These are phyloP conservation scores for Teunomyces tritomae DNA, from an alignment of 805 yeast species.

Conservation along the genomic window DNA sequence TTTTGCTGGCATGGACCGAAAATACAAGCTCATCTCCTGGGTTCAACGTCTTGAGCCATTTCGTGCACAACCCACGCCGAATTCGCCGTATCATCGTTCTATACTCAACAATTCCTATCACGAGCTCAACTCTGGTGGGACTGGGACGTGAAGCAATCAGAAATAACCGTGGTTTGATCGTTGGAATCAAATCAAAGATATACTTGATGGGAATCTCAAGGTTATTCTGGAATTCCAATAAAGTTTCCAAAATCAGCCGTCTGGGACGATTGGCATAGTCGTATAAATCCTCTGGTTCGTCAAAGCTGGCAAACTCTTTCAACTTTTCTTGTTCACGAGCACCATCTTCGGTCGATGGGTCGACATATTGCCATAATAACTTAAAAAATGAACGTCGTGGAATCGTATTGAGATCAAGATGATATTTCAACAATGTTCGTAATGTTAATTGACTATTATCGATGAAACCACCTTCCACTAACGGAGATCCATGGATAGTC, in stretches of 20 bases:
- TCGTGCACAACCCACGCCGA: conserved; percentile 80
- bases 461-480: conserved; percentile 62
- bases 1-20: conserved; percentile 46
- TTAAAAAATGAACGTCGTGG: conserved; percentile 84
- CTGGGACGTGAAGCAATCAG: conserved; percentile 72
- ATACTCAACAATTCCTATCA: conserved; percentile 84
- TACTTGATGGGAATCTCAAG: conserved; percentile 73
- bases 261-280: conserved; percentile 94
- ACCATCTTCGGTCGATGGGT: conserved; percentile 49
- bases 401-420: conserved; percentile 76
- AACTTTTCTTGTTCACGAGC: conserved; percentile 74
- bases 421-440: conserved; percentile 69
- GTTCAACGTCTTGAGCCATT: conserved; percentile 58
- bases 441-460: conserved; percentile 53
- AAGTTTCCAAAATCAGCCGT: conserved; percentile 78
- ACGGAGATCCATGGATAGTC: conserved; percentile 33
- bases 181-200: conserved; percentile 74
- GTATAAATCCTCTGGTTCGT: conserved; percentile 77
- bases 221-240: conserved; percentile 73
- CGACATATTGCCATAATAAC: conserved; percentile 64
- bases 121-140: conserved; percentile 51
- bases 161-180: conserved; percentile 75
- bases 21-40: conserved; percentile 52
- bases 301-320: conserved; percentile 66
- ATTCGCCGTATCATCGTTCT: conserved; percentile 73